phyloP scores from a whole-genome alignment of 345 rosid genomes.

The Cardamine chenopodiifolia region DNA sequence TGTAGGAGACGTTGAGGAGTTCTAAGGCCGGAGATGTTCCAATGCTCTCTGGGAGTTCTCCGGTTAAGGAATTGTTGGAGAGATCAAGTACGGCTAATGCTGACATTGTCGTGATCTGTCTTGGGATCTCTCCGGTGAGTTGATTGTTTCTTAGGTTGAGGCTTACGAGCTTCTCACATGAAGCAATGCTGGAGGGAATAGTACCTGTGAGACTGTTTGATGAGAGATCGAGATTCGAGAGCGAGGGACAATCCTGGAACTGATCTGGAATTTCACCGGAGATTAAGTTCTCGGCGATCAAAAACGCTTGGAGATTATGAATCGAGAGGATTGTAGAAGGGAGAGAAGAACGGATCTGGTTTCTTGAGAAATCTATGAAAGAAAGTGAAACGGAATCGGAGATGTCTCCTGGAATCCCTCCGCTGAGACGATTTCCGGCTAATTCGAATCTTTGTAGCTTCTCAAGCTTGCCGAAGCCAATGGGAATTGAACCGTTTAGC shows the following conservation, averaged over 20 bases:
- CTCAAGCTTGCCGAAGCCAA: constrained; percentile 77
- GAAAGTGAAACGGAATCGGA: constrained; percentile 73
- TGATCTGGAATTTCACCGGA: constrained; percentile 84
- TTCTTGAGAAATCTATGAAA: constrained; percentile 78
- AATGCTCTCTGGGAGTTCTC: constrained; percentile 71
- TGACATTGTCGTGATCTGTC: constrained; percentile 71
- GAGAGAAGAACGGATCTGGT: constrained; percentile 62
- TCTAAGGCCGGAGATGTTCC: constrained; percentile 86
- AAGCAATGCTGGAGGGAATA: constrained; percentile 83
- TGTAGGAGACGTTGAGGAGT: constrained; percentile 75
- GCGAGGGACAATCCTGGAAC: constrained; percentile 92
- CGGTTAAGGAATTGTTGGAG: constrained; percentile 76
- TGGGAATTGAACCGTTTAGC: constrained; percentile 71
- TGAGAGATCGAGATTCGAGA: constrained; percentile 80
- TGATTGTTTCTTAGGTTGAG: constrained; percentile 67
- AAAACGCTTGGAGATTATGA: constrained; percentile 69
- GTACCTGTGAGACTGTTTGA: constrained; percentile 67
- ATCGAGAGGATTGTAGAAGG: constrained; percentile 82
- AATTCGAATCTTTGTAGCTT: constrained; percentile 81
- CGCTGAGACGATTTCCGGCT: constrained; percentile 74
- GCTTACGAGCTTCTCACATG: constrained; percentile 75
- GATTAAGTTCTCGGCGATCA: constrained; percentile 61
- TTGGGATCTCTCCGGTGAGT: constrained; percentile 72
- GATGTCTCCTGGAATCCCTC: constrained; percentile 74
- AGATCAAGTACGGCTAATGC: constrained; percentile 85